Evolutionary conservation across 2,329 filamentous ascomycete species (phyloP), one percentile per base, ranked within the genome.

Genomic region (Microcera coccophila): DNA sequence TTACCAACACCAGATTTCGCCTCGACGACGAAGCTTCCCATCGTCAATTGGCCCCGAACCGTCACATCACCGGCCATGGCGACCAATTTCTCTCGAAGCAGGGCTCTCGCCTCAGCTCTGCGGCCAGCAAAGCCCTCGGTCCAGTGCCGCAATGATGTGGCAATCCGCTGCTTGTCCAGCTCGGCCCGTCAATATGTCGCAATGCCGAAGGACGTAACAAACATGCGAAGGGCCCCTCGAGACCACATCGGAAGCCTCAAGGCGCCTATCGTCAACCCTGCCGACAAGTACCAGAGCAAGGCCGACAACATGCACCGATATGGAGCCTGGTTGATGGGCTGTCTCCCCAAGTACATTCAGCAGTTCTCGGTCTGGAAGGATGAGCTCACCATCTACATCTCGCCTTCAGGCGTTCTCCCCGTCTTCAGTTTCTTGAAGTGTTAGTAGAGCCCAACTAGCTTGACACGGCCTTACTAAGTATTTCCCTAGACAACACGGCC

Each of bases 351-450:
- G 76, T 96, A 95, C 71, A 81, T 98, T 60, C 94, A 98, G 74
- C 93, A 98, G 73, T 97, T 97, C 74, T 95, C 90, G 11, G 91
- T 98, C 42, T 98, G 93, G 93, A 98, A 98, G 74, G 93, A 98
- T 65, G 93, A 98, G 71, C 82, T 98, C 64, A 90, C 86, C 58
- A 88, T 96, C 66, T 91, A 94, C 70, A 93, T 97, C 62, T 77
- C 88, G 36, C 93, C 93, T 2, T 73, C 86, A 28, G 93, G 89
- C 55, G 82, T 97, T 58, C 81, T 96, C 56, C 93, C 93, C 29
- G 86, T 95, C 60, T 90, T 98, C 69, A 82, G 79, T 48, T 98
- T 98, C 74, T 78, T 98, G 60, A 97, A 97, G 74, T 81, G 80
- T 82, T 63, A 44, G 63, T 60, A 39, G 12, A 19, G n/a, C n/a